A percentile compares a stretch with the other conserved stretches of the same genome.
Conservation (phyloP, 176 grass and related monocot species). For the Echinochloa phyllopogon region DNA sequence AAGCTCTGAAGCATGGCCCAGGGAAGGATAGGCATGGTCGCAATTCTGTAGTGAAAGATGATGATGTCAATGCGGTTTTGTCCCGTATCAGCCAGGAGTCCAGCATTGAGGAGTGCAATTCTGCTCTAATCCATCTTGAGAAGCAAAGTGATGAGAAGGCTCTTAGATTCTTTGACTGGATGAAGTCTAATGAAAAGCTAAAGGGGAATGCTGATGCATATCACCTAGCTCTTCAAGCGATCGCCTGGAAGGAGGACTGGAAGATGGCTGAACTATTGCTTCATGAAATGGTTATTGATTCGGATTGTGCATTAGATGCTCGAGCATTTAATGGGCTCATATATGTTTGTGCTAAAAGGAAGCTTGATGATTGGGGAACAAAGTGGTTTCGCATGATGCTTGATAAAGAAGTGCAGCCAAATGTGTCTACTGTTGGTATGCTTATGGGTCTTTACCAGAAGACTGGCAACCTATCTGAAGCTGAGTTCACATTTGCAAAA, state of each 20-base stretch:
- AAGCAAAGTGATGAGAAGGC: slow-evolving; percentile 64
- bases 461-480: slow-evolving; percentile 57
- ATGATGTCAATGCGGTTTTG: slow-evolving; percentile 35
- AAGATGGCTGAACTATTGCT: slow-evolving; percentile 64
- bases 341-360: slow-evolving; percentile 86
- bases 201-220: slow-evolving; percentile 69
- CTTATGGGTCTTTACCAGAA: slow-evolving; percentile 94
- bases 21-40: slow-evolving; percentile 23
- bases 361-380: slow-evolving; percentile 71
- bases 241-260: slow-evolving; percentile 91
- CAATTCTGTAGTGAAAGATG: slow-evolving; percentile 32
- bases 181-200: slow-evolving; percentile 76
- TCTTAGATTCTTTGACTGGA: slow-evolving; percentile 80
- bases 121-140: slow-evolving; percentile 66
- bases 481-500: slow-evolving; percentile 68
- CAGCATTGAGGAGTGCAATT: slow-evolving; percentile 77
- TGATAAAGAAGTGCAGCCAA: slow-evolving; percentile 65
- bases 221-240: slow-evolving; percentile 72
- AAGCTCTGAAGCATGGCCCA: slow-evolving; percentile 19
- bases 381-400: slow-evolving; percentile 87
- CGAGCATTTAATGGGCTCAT: slow-evolving; percentile 75
- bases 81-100: slow-evolving; percentile 44
- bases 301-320: slow-evolving; percentile 58
- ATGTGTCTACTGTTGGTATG: slow-evolving; percentile 80
- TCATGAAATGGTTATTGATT: slow-evolving; percentile 69